These are phyloP conservation scores for Plasmodium adleri DNA, from an alignment of 169 alveolate genomes.

Conservation along the genomic window DNA sequence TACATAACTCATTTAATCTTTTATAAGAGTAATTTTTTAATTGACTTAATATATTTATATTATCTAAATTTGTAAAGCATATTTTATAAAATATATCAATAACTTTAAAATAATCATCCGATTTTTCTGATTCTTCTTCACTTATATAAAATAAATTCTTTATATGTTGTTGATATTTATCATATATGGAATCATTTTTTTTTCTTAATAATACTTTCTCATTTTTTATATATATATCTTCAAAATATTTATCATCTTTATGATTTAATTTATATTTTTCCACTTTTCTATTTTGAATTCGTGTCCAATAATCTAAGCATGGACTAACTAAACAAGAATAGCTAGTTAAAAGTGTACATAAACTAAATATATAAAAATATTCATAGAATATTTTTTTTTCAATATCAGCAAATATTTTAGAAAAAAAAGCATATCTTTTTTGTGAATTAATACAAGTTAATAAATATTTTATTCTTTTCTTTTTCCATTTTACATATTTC, in stretches of 20 bases:
- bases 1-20: slow-evolving; percentile 51
- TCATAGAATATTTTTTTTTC: slow-evolving; percentile 55
- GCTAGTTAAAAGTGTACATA: slow-evolving; percentile 61
- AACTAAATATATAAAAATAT: slow-evolving; percentile 68
- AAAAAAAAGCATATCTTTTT: slow-evolving; percentile 73
- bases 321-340: slow-evolving; percentile 61
- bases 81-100: slow-evolving; percentile 59
- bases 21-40: slow-evolving; percentile 49
- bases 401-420: slow-evolving; percentile 71
- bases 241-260: slow-evolving; percentile 60
- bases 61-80: slow-evolving; percentile 73
- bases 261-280: slow-evolving; percentile 59
- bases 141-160: slow-evolving; percentile 17
- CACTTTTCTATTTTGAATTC: slow-evolving; percentile 40
- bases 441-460: slow-evolving; percentile 37
- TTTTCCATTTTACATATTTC: slow-evolving; percentile 69
- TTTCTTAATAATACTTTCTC: slow-evolving; percentile 44
- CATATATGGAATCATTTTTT: slow-evolving; percentile 77
- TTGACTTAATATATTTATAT: slow-evolving; percentile 15
- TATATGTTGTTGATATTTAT: slow-evolving; percentile 70
- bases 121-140: slow-evolving; percentile 52
- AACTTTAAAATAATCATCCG: slow-evolving; percentile 73
- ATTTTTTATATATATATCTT: slow-evolving; percentile 27
- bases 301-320: slow-evolving; percentile 58
- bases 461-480: slow-evolving; percentile 39